Evolutionary conservation across 805 yeast species (phyloP), one percentile per base, ranked within the genome.

Genomic region (Metschnikowia hibisci): DNA sequence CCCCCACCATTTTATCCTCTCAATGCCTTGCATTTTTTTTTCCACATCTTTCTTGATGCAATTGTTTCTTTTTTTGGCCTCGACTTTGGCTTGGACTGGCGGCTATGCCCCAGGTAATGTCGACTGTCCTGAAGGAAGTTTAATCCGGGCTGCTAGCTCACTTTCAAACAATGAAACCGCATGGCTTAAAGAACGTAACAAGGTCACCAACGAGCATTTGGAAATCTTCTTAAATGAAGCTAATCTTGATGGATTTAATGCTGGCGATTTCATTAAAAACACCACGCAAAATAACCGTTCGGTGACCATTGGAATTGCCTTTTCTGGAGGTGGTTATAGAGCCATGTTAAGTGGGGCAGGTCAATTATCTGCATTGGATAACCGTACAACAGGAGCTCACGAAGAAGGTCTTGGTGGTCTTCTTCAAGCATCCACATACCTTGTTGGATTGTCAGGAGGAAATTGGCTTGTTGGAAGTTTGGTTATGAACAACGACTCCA

Each of bases 261-360:
- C 76, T 1, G 67, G 64, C 16, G 57, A 53, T 0, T 80, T 68
- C 47, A 53, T 74, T 36, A 42, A 45, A 28, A 66, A 66, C 35
- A 45, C 57, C 6, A 58, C 71, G 30, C 23, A 12, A n/a, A 64
- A 71, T 53, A 46, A 44, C 38, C 55, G 63, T 30, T 56, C 78
- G 6, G 67, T 76, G 44, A 69, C 73, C 38, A 67, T 84, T 33
- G 89, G 80, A 4, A 44, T 69, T 16, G 71, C 88, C 6, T 80
- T 82, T 52, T 74, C 87, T 12, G 96, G 96, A 34, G 96, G 96
- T 58, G 96, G 96, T 3, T 88, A 86, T 62, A 75, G 96, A 48
- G 95, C 96, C 27, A 86, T 88, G 90, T 71, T 88, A 34, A 66
- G 74, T 44, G 96, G 95, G 2, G 96, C 95, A 11, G 96, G 96